Base-by-base conservation (phyloP, 2,329 filamentous ascomycete species). In the Clarireedia homoeocarpa region DNA sequence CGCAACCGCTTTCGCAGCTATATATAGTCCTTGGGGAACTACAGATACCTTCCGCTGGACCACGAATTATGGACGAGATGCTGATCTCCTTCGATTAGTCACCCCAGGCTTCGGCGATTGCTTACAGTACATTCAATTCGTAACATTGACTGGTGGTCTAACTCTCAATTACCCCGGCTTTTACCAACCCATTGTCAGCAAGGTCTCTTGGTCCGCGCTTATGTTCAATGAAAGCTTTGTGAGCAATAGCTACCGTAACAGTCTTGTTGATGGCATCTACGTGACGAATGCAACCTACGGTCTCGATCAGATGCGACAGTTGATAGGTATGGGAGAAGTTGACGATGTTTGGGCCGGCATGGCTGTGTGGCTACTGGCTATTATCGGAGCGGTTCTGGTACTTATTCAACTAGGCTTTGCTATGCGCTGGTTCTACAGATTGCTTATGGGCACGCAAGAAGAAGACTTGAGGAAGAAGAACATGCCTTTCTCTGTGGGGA, bases 21-120 rank as follows among this genome's bases (percentile, higher is more conserved):
- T 95, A 39, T 92, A 84, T 69, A 96, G 91, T 67, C 94, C 94
- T 0, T 99, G 94, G 92, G 94, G 94, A 20, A 89, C 90, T 1
- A 83, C 83, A 6, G 88, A 99, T 69, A 79, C 92, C 20, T 97
- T 97, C 70, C 85, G 89, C 63, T 99, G 92, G 91, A 91, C 90
- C n/a, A 95, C 90, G 67, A 99, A 99, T 69, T 97, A 95, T 69
- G 94, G 94, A 38, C 84, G 92, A 63, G 94, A 99, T 65, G 88
- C 89, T 59, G 94, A 99, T 72, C 76, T 96, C 62, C 77, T 99
- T 53, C 85, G 94, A 55, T 77, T 99, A 48, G 90, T 99, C 36
- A 99, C 94, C 0, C 94, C 94, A 5, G 94, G 94, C 0, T 97
- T 99, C 69, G 91, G 90, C 6, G 94, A 99, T 69, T 99, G 94